Evolutionary conservation across 768 basidiomycete species (phyloP).

Genomic region (Russula griseocarnosa): DNA sequence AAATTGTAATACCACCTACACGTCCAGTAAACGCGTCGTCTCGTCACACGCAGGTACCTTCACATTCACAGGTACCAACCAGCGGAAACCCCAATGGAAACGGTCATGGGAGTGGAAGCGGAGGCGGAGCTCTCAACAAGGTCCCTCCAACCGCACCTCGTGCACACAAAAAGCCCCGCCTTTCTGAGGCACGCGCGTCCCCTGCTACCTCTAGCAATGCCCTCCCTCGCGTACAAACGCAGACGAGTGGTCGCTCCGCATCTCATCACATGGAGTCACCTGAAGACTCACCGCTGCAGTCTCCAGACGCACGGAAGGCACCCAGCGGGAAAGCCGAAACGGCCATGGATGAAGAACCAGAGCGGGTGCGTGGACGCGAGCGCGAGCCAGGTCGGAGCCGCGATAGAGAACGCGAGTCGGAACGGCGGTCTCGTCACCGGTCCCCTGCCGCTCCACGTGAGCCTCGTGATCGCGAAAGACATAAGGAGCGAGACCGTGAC

Average conservation of each 20-base stretch:
- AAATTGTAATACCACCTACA: slow-evolving; percentile 48
- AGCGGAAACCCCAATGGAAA: slow-evolving; percentile 32
- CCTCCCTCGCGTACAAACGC: slow-evolving; percentile 27
- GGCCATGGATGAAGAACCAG: slow-evolving; percentile 55
- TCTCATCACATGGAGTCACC: slow-evolving; percentile 28
- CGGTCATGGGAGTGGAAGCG: slow-evolving; percentile 29
- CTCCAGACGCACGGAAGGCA: slow-evolving; percentile 27
- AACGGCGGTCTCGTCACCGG: slow-evolving; percentile 19
- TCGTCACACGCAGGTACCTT: slow-evolving; percentile 40
- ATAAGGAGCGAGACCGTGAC: slow-evolving; percentile 30
- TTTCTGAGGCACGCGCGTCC: slow-evolving; percentile 47
- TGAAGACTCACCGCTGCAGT: slow-evolving; percentile 27
- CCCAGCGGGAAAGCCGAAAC: slow-evolving; percentile 38
- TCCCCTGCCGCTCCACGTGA: slow-evolving; percentile 19
- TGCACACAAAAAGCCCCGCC: slow-evolving; percentile 73
- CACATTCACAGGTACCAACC: slow-evolving; percentile 30
- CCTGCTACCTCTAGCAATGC: slow-evolving; percentile 23
- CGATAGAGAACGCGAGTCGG: slow-evolving; percentile 32
- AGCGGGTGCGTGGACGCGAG: slow-evolving; percentile 32
- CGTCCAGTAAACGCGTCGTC: slow-evolving; percentile 40
- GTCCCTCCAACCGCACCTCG: slow-evolving; percentile 75
- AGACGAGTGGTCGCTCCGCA: slow-evolving; percentile 18
- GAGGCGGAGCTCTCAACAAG: slow-evolving; percentile 38
- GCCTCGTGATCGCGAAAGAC: slow-evolving; percentile 27
- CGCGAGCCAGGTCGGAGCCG: slow-evolving; percentile 39